These are phyloP conservation scores for Backusella australiensis DNA, from an alignment of 192 early-diverging fungal genomes.

Conservation along the genomic window DNA sequence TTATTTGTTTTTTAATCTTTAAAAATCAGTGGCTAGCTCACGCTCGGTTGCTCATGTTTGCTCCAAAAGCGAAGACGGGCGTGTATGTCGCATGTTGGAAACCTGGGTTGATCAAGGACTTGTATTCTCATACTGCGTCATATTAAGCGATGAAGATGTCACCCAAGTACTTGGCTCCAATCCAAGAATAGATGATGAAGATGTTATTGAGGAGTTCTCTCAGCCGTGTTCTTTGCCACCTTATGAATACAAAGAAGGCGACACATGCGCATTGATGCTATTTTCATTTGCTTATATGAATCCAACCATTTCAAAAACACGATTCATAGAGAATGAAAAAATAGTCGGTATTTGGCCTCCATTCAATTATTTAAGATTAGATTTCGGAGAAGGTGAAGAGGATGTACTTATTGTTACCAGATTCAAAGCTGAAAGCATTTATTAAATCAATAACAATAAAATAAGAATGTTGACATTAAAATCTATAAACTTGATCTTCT, in stretches of 20 bases:
- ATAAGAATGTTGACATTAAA: neutral
- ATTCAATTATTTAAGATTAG: neutral
- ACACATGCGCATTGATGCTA: neutral
- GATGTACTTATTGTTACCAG: neutral
- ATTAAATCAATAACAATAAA: neutral
- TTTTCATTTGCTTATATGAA: slow-evolving; percentile 10
- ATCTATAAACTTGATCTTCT: slow-evolving; percentile 27
- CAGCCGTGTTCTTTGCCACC: neutral
- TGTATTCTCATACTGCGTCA: neutral
- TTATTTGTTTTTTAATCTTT: neutral
- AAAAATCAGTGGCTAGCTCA: neutral
- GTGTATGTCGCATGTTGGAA: neutral
- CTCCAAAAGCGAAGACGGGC: neutral
- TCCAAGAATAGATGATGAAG: neutral
- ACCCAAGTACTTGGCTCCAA: neutral
- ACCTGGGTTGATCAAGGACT: neutral
- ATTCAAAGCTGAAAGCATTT: slow-evolving; percentile 8
- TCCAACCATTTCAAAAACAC: neutral
- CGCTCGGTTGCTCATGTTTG: neutral
- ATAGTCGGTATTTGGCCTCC: slow-evolving; percentile 3
- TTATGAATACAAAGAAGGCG: slow-evolving; percentile 1
- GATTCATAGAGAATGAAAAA: slow-evolving; percentile 1
- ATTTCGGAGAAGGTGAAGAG: neutral
- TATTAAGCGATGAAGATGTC: neutral
- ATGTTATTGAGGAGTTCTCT: slow-evolving; percentile 2